Percentiles rank a stretch among this genome's conserved stretches.
These are phyloP conservation scores for Collybiopsis confluens DNA, from an alignment of 768 basidiomycete species.

Conservation along the genomic window DNA sequence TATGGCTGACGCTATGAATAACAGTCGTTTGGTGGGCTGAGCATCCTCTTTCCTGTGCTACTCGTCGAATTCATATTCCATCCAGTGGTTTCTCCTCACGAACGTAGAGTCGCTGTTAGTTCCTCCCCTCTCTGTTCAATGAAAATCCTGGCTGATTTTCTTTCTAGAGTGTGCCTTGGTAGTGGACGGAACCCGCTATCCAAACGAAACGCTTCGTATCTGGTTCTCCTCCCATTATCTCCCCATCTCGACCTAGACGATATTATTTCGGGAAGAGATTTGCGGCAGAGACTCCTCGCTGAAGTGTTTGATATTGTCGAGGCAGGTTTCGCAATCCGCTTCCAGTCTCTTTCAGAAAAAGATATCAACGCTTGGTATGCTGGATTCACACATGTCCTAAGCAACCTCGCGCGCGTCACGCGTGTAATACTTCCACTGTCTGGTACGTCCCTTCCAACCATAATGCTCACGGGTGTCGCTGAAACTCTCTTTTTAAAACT, in stretches of 20 bases:
- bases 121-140: background rate
- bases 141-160: background rate
- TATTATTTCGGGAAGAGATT: slow-evolving; percentile 21
- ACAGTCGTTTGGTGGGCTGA: slow-evolving; percentile 31
- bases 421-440: slow-evolving; percentile 9
- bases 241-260: slow-evolving; percentile 22
- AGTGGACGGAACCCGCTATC: slow-evolving; percentile 34
- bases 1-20: slow-evolving; percentile 26
- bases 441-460: slow-evolving; percentile 8
- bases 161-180: slow-evolving; percentile 29
- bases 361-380: slow-evolving; percentile 18
- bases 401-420: slow-evolving; percentile 21
- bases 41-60: background rate
- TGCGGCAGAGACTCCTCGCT: slow-evolving; percentile 28
- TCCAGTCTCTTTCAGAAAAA: slow-evolving; percentile 17
- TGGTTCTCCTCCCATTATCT: slow-evolving; percentile 24
- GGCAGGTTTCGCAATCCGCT: slow-evolving; percentile 20
- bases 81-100: slow-evolving; percentile 31
- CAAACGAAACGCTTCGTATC: slow-evolving; percentile 20
- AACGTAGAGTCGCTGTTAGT: slow-evolving; percentile 30
- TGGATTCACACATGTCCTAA: slow-evolving; percentile 9
- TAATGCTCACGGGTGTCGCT: background rate
- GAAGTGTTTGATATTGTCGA: slow-evolving; percentile 26
- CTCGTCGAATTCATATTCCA: background rate
- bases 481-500: background rate